phyloP scores from a whole-genome alignment of 495 filamentous ascomycete species.

The Talaromyces ruber region DNA sequence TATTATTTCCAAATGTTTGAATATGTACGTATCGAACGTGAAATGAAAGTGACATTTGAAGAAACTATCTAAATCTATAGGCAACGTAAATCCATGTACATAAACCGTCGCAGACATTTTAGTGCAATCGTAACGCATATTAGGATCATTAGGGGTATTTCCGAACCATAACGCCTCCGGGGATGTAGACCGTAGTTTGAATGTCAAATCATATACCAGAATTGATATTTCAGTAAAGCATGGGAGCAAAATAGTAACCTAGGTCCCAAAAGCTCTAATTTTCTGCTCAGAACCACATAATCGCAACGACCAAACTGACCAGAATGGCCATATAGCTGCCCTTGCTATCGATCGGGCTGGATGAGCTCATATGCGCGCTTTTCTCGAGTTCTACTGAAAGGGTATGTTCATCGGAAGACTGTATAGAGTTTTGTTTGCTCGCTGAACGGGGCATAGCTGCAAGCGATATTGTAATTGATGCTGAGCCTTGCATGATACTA shows the following conservation, averaged over 20 bases:
- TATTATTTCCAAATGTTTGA: not conserved
- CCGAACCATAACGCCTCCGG: not conserved
- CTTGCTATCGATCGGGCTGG: not conserved
- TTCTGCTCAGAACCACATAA: slow-evolving; percentile 6
- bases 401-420: not conserved
- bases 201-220: not conserved
- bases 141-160: not conserved
- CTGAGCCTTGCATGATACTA: not conserved
- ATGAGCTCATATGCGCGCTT: not conserved
- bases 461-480: not conserved
- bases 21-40: not conserved
- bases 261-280: not conserved
- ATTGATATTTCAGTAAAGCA: not conserved
- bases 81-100: not conserved
- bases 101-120: slow-evolving; percentile 22
- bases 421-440: not conserved
- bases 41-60: not conserved
- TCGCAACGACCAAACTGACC: slow-evolving; percentile 7
- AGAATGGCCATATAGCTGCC: slow-evolving; percentile 9
- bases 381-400: not conserved
- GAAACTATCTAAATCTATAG: not conserved
- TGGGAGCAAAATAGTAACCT: not conserved
- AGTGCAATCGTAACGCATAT: not conserved
- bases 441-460: not conserved
- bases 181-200: not conserved